These are phyloP conservation scores for Pyrenochaeta sp. DNA, from an alignment of 2,329 filamentous ascomycete species.

Conservation along the genomic window DNA sequence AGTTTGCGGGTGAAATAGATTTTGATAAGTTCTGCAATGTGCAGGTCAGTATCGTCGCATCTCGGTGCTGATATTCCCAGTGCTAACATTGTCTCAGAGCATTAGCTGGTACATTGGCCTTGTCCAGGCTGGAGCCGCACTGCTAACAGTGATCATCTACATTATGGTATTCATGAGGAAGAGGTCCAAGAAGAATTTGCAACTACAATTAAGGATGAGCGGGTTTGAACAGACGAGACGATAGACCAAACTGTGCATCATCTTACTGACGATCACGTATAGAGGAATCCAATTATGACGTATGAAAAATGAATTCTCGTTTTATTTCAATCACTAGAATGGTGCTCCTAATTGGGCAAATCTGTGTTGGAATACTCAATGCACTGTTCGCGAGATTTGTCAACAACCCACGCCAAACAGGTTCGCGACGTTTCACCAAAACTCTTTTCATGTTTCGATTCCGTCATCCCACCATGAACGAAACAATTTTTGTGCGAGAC, in stretches of 20 bases:
- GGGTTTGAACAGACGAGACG: constrained; percentile 4
- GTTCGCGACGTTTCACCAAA: neutral
- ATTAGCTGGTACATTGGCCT: constrained; percentile 48
- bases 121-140: constrained; percentile 40
- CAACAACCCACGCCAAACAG: neutral
- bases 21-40: constrained; percentile 48
- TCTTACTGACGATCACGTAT: too few species aligned
- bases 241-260: neutral
- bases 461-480: neutral
- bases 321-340: too few species aligned
- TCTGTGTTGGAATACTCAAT: too few species aligned
- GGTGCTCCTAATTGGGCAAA: too few species aligned
- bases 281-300: too few species aligned
- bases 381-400: neutral
- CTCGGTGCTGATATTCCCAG: neutral
- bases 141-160: constrained; percentile 42
- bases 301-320: too few species aligned
- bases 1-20: constrained; percentile 47
- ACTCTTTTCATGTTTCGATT: neutral
- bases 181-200: constrained; percentile 41
- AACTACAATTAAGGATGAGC: constrained; percentile 4
- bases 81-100: constrained; percentile 30
- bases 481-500: neutral
- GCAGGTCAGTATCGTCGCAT: constrained; percentile 36
- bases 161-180: constrained; percentile 37